phyloP scores from a whole-genome alignment of 441 rosid genomes.

The Populus hybrid region DNA sequence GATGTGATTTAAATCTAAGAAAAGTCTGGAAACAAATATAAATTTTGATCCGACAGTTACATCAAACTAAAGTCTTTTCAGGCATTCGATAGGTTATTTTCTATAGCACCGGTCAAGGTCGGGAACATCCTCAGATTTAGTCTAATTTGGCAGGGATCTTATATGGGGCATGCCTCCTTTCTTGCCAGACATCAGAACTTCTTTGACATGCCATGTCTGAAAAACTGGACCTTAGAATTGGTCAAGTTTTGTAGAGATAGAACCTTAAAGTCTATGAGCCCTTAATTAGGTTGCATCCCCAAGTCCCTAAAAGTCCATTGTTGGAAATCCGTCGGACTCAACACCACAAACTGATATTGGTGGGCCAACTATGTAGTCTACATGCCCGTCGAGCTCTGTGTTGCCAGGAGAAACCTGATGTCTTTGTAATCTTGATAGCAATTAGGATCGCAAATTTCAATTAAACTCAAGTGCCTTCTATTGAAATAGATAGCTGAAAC shows the following conservation, averaged over 20 bases:
- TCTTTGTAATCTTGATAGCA: not conserved
- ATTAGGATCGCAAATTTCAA: not conserved
- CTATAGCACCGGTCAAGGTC: not conserved
- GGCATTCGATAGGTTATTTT: not conserved
- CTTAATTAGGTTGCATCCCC: not conserved
- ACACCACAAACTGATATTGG: not conserved
- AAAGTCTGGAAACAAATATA: no score
- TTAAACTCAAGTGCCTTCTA: not conserved
- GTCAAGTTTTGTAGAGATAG: not conserved
- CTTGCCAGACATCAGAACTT: not conserved
- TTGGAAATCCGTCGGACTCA: not conserved
- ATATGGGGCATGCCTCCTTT: not conserved
- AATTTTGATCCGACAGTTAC: not conserved
- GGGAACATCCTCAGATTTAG: not conserved
- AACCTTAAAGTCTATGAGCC: not conserved
- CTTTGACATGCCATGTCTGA: conserved; percentile 7
- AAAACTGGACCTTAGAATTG: not conserved
- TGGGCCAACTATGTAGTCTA: not conserved
- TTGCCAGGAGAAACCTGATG: not conserved
- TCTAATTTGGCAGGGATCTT: not conserved
- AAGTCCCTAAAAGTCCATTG: not conserved
- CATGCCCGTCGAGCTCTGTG: not conserved
- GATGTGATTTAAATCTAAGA: no score
- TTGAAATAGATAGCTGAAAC: not conserved
- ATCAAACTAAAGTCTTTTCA: not conserved